Evolutionary conservation across 352 stramenopile species (phyloP), one percentile per base, ranked within the genome.

Genomic region (Elongisporangium prolatum): DNA sequence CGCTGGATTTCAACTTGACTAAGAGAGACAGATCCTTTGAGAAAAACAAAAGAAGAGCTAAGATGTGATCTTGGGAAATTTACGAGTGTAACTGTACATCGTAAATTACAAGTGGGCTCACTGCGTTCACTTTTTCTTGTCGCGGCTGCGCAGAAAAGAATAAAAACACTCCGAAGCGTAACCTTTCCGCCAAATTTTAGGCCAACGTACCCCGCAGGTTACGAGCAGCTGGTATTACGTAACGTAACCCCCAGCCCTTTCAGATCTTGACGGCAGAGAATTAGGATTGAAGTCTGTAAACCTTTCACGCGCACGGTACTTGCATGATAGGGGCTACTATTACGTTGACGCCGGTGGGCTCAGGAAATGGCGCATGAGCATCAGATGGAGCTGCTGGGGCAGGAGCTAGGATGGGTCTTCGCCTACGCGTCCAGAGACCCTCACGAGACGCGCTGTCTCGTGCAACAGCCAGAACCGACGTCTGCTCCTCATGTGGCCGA

Each of bases 341-440:
- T 44, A 4, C 10, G 34, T 44, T 13, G 34, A 44, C 17, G 34
- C 17, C 34, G 34, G 34, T 44, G 34, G 34, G 34, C 11, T 9
- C 34, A 17, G 10, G 34, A 44, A 44, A 44, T 44, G 34, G 34
- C 34, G 34, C 34, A 44, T 44, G 34, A 44, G 34, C 34, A 44
- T 44, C 34, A 44, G 34, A 44, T 44, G 34, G 61, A 64, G 7
- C 63, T 60, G 16, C 63, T 88, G 52, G 51, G 56, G 24, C 34
- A 52, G 50, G 50, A 65, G 61, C 59, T 91, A 24, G 64, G 60
- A 57, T 87, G 74, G 66, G 52, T 68, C 34, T 84, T 81, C 48
- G 72, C 74, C n/a, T 91, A 77, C 64, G 60, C 68, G 40, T 82
- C 72, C 10, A 65, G 54, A 0, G 73, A 87, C 48, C 57, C 75